A percentile compares a stretch with the other conserved stretches of the same genome.
These are phyloP conservation scores for Stereum hirsutum DNA, from an alignment of 1,284 basidiomycete species.

Conservation along the genomic window DNA sequence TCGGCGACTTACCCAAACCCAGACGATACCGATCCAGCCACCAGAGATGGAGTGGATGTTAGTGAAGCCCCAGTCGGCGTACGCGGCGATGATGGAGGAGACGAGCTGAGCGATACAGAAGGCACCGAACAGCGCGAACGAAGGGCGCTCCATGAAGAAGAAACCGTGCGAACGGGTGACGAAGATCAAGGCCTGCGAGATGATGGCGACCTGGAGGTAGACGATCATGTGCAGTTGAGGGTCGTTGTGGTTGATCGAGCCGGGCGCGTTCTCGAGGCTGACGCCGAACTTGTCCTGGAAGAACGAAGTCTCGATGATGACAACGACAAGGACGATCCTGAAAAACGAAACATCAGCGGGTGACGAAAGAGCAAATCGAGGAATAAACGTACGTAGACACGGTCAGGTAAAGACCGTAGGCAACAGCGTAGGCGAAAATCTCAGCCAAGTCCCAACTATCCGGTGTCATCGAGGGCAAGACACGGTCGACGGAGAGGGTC, in stretches of 20 bases:
- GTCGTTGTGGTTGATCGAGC: conserved; percentile 57
- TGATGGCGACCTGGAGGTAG: conserved; percentile 93
- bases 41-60: conserved; percentile 70
- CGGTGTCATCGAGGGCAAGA: conserved; percentile 84
- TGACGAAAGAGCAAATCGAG: background rate
- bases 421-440: conserved; percentile 93
- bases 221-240: conserved; percentile 70
- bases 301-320: conserved; percentile 84
- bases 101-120: conserved; percentile 92
- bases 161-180: conserved; percentile 93
- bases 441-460: conserved; percentile 96
- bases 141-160: conserved; percentile 98
- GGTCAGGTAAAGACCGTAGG: conserved; percentile 91
- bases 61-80: conserved; percentile 90
- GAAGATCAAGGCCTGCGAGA: conserved; percentile 97
- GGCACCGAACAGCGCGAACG: conserved; percentile 79
- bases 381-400: conserved; percentile 67
- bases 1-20: conserved; percentile 72
- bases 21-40: conserved; percentile 95
- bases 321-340: conserved; percentile 72
- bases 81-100: conserved; percentile 92
- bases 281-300: conserved; percentile 88
- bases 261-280: conserved; percentile 31
- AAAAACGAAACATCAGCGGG: conserved; percentile 15
- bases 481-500: conserved; percentile 96